Conservation (phyloP, 1,139 yeast genomes). For the Kodamaea suecica region DNA sequence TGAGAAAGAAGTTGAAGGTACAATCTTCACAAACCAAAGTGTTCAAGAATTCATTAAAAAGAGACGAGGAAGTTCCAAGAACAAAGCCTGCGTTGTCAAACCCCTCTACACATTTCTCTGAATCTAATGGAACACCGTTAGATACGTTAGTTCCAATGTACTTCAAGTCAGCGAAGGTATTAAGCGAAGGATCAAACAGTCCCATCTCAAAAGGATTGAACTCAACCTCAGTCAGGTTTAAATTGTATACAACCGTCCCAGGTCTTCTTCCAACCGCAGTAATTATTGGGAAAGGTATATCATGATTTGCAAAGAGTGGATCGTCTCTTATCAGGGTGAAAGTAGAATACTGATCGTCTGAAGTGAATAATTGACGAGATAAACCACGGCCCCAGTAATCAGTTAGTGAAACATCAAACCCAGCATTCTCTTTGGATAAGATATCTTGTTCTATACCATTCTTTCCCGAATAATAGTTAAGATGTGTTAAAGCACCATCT, state of each 20-base stretch:
- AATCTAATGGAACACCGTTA: slow-evolving; percentile 28
- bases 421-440: slow-evolving; percentile 34
- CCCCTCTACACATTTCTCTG: slow-evolving; percentile 54
- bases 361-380: slow-evolving; percentile 36
- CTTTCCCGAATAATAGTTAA: slow-evolving; percentile 32
- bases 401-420: slow-evolving; percentile 56
- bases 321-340: slow-evolving; percentile 34
- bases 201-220: slow-evolving; percentile 45
- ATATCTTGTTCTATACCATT: slow-evolving; percentile 31
- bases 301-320: slow-evolving; percentile 28
- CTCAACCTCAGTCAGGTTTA: slow-evolving; percentile 40
- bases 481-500: slow-evolving; percentile 26
- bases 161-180: slow-evolving; percentile 35
- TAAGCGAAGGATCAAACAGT: slow-evolving; percentile 39
- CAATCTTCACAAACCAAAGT: slow-evolving; percentile 49
- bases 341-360: slow-evolving; percentile 24
- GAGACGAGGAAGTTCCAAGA: slow-evolving; percentile 74
- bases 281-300: slow-evolving; percentile 42
- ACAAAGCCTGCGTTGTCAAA: slow-evolving; percentile 76
- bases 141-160: slow-evolving; percentile 35
- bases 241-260: slow-evolving; percentile 29
- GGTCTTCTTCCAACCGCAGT: slow-evolving; percentile 39
- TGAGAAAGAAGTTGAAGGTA: slow-evolving; percentile 48
- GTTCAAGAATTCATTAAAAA: slow-evolving; percentile 69
- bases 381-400: slow-evolving; percentile 55